phyloP scores from a whole-genome alignment of 352 stramenopile species.

The Chrysophaeum taylorii region DNA sequence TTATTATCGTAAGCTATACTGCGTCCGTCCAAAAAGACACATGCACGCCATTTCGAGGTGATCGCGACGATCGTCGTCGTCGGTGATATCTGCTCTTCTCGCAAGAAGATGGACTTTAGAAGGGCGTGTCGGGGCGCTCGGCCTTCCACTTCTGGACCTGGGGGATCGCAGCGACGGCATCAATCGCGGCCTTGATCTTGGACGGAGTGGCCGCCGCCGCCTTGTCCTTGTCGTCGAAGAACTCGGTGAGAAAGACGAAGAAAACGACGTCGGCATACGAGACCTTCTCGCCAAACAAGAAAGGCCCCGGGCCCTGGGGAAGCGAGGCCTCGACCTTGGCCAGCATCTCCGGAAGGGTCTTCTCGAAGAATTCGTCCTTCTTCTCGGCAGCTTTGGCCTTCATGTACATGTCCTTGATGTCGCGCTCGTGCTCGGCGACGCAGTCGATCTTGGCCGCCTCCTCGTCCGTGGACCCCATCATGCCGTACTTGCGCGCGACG shows the following conservation, averaged over 20 bases:
- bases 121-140: conserved; percentile 32
- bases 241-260: conserved; percentile 35
- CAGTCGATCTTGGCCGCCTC: conserved; percentile 42
- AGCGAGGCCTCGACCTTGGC: conserved; percentile 36
- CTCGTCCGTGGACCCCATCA: conserved; percentile 34
- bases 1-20: no score
- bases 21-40: no score
- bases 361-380: conserved; percentile 34
- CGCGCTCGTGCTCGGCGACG: conserved; percentile 39
- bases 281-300: conserved; percentile 27
- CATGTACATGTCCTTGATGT: conserved; percentile 38
- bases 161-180: conserved; percentile 26
- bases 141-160: conserved; percentile 31
- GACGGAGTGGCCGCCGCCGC: conserved; percentile 27
- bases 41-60: no score
- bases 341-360: conserved; percentile 33
- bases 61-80: no score
- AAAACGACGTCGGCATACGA: conserved; percentile 38
- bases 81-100: no score
- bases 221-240: conserved; percentile 31
- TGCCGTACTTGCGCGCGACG: conserved; percentile 31
- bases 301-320: conserved; percentile 22
- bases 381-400: conserved; percentile 20
- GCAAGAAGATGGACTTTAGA: conserved; percentile 20
- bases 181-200: conserved; percentile 29